phyloP scores from a whole-genome alignment of 495 filamentous ascomycete genomes.

The Xylaria scruposa region DNA sequence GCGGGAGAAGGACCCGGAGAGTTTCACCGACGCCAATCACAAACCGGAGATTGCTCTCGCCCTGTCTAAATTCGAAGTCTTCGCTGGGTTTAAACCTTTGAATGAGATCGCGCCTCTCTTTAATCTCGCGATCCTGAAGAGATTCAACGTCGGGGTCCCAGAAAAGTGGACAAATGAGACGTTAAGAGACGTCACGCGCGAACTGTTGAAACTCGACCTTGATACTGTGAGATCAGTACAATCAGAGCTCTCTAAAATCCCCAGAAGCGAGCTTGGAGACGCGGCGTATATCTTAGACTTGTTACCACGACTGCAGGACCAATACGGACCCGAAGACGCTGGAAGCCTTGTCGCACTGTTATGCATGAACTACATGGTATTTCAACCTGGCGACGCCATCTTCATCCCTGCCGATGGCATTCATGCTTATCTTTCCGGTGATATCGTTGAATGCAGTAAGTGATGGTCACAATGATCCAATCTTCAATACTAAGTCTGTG shows the following conservation, averaged over 20 bases:
- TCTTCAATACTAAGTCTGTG: neutral
- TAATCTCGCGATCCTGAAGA: conserved; percentile 50
- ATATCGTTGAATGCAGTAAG: conserved; percentile 77
- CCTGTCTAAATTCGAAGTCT: conserved; percentile 77
- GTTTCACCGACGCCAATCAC: conserved; percentile 76
- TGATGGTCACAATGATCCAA: neutral
- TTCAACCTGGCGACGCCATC: conserved; percentile 70
- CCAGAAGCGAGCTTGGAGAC: conserved; percentile 57
- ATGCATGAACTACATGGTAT: conserved; percentile 76
- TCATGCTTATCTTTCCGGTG: conserved; percentile 77
- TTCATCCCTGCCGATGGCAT: conserved; percentile 81
- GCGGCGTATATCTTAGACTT: conserved; percentile 67
- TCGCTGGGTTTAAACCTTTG: conserved; percentile 76
- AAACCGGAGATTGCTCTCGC: conserved; percentile 86
- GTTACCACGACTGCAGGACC: conserved; percentile 66
- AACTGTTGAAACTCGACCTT: conserved; percentile 62
- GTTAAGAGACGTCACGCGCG: conserved; percentile 64
- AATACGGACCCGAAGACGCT: conserved; percentile 65
- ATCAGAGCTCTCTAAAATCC: conserved; percentile 55
- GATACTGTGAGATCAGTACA: conserved; percentile 57
- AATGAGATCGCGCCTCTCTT: conserved; percentile 66
- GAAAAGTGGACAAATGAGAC: conserved; percentile 63
- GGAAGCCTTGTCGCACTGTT: conserved; percentile 71
- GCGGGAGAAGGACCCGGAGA: conserved; percentile 66
- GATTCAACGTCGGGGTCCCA: conserved; percentile 58